phyloP scores from a whole-genome alignment of 2,329 filamentous ascomycete species.

The Diaporthe sp. region DNA sequence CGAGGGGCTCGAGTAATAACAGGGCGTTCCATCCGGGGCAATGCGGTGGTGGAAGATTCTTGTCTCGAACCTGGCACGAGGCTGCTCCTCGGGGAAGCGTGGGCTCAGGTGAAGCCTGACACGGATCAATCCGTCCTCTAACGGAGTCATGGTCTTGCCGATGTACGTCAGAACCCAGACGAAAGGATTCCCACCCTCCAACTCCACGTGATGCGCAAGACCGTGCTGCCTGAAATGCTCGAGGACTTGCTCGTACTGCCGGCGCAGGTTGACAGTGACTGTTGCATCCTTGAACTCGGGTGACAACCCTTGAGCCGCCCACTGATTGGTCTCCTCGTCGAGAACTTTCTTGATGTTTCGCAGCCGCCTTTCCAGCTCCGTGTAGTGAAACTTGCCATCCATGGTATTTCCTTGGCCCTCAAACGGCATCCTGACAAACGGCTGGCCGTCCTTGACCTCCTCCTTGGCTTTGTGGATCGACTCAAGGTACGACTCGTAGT shows the following conservation, averaged over 20 bases:
- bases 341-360: constrained; percentile 77
- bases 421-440: constrained; percentile 89
- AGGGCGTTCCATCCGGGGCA: constrained; percentile 82
- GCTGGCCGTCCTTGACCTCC: constrained; percentile 73
- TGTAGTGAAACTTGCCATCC: constrained; percentile 89
- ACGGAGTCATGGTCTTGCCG: constrained; percentile 90
- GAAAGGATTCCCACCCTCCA: constrained; percentile 88
- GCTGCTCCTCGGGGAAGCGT: constrained; percentile 89
- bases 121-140: constrained; percentile 91
- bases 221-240: constrained; percentile 80
- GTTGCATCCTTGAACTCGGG: constrained; percentile 76
- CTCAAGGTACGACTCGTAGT: constrained; percentile 87
- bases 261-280: constrained; percentile 84
- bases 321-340: constrained; percentile 77
- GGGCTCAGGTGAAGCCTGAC: constrained; percentile 86
- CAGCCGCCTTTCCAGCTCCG: constrained; percentile 78
- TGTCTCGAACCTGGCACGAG: constrained; percentile 84
- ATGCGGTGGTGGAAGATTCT: constrained; percentile 91
- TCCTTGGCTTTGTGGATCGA: constrained; percentile 75
- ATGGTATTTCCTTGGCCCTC: constrained; percentile 83
- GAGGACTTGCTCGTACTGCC: constrained; percentile 87
- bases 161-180: constrained; percentile 92
- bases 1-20: constrained; percentile 77
- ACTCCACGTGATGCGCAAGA: constrained; percentile 79
- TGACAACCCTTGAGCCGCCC: constrained; percentile 77